A percentile compares a stretch with the other conserved stretches of the same genome.
These are phyloP conservation scores for Penicillium soppii DNA, from an alignment of 495 filamentous ascomycete species.

Conservation along the genomic window DNA sequence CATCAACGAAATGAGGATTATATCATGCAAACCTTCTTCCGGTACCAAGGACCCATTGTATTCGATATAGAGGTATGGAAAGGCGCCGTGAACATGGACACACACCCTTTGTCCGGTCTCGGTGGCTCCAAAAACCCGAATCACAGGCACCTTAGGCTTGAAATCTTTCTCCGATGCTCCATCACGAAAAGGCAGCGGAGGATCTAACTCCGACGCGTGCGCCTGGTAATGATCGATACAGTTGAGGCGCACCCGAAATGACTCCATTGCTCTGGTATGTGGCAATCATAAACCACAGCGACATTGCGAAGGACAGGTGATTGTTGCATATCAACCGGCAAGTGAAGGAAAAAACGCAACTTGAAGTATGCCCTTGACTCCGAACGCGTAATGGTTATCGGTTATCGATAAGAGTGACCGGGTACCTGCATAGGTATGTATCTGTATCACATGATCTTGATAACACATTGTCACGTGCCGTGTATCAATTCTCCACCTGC, in stretches of 20 bases:
- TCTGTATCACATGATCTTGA: too few species aligned
- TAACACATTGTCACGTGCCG: slow-evolving; percentile 36
- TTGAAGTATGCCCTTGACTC: neutral
- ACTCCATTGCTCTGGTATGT: slow-evolving; percentile 49
- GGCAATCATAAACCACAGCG: slow-evolving; percentile 26
- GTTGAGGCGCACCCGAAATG: slow-evolving; percentile 85
- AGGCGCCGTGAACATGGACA: slow-evolving; percentile 92
- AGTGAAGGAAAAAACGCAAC: slow-evolving; percentile 4
- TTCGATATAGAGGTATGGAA: slow-evolving; percentile 91
- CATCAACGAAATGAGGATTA: neutral
- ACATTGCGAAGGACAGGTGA: slow-evolving; percentile 21
- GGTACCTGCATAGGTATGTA: too few species aligned
- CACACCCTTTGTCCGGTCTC: slow-evolving; percentile 96
- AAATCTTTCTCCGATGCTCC: slow-evolving; percentile 49
- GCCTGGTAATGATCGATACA: slow-evolving; percentile 93
- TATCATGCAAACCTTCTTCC: slow-evolving; percentile 57
- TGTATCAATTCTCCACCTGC: neutral
- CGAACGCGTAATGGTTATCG: slow-evolving; percentile 24
- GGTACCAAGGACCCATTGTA: slow-evolving; percentile 70
- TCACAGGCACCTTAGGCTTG: slow-evolving; percentile 75
- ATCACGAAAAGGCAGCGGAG: slow-evolving; percentile 61
- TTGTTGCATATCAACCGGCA: slow-evolving; percentile 7
- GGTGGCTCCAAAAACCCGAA: slow-evolving; percentile 89
- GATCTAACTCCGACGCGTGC: slow-evolving; percentile 76
- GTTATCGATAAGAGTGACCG: too few species aligned